phyloP scores from a whole-genome alignment of 148 eudicot species.

The Silene latifolia region DNA sequence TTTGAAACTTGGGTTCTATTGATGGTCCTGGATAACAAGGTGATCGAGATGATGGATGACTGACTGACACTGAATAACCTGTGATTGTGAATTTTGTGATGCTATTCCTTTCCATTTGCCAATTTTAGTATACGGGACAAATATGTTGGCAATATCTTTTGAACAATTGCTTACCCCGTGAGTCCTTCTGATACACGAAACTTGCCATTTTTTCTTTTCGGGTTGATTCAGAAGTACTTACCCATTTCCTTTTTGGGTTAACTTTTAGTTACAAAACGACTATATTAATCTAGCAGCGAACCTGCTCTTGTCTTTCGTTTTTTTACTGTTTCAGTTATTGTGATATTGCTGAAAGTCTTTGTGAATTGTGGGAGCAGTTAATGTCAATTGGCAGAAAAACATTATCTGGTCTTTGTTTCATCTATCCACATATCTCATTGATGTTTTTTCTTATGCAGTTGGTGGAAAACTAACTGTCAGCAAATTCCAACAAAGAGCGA shows the following conservation, averaged over 20 bases:
- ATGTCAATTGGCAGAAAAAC: neutral
- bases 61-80: neutral
- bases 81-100: neutral
- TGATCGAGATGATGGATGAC: neutral
- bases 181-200: too few species aligned
- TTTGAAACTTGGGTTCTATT: neutral
- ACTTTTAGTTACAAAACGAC: too few species aligned
- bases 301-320: too few species aligned
- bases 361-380: neutral
- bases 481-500: conserved; percentile 45
- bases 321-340: too few species aligned
- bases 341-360: neutral
- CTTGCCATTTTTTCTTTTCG: too few species aligned
- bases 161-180: neutral
- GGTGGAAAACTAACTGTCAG: conserved; percentile 39
- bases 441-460: conserved; percentile 32
- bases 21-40: neutral
- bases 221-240: too few species aligned
- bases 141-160: neutral
- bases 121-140: neutral
- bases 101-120: conserved; percentile 2
- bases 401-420: neutral
- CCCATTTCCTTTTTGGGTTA: too few species aligned
- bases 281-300: too few species aligned
- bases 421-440: neutral